Base-by-base conservation (phyloP, 495 filamentous ascomycete species). In the Platismatia glauca region DNA sequence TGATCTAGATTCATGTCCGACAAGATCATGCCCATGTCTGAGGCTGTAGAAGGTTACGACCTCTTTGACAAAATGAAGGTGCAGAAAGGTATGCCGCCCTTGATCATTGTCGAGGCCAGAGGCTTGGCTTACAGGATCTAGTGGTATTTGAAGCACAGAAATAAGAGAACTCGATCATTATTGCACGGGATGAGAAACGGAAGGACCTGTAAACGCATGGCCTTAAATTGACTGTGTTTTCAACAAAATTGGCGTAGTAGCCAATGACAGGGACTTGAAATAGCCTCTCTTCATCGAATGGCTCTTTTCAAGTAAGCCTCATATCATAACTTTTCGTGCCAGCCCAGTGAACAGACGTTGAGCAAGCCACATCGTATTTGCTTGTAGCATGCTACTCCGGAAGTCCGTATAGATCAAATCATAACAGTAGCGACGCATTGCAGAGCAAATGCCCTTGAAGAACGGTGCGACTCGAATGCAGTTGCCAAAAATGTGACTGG, bases 51-150 rank as follows among this genome's bases (percentile, higher is more conserved):
- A 71, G 94, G 87, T 12, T 97, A 96, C 75, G 88, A 95, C 46
- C 72, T 97, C 27, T 97, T 96, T 76, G 89, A 97, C 69, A 84
- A 86, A 64, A 91, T 93, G 90, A 86, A 94, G 76, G 90, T 84
- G 60, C 91, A 96, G 69, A 98, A 98, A 80, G 67, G 87, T 90
- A 56, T 41, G 44, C 20, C 31, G 27, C 29, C 37, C 27, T 50
- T 22, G 46, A 44, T 22, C 7, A 58, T 3, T 5, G 20, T 24
- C 11, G 20, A n/a, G 5, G n/a, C n/a, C n/a, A 9, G 13, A n/a
- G 37, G 5, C 20, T 41, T 15, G 12, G 35, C 60, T 66, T 15
- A 66, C 57, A 62, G 20, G 50, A 29, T 13, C 20, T 55, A 69
- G 79, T 82, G 35, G 75, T 87, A 7, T 87, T 87, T 63, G 77